Base-by-base conservation (phyloP, 2,329 filamentous ascomycete genomes). In the Fusarium nurragi region DNA sequence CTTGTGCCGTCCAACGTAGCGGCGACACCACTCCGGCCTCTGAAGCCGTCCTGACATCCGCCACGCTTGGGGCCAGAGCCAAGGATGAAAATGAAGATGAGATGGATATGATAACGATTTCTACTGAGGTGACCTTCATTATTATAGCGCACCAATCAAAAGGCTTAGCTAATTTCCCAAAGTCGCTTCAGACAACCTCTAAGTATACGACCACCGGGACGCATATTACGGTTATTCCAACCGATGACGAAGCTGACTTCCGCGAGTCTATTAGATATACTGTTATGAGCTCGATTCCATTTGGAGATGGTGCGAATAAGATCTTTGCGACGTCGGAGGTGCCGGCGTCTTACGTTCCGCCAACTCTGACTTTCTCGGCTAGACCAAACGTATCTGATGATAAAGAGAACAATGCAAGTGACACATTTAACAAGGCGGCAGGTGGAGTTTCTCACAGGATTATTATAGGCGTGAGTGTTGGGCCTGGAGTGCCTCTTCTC, bases 401-500 rank as follows among this genome's bases (percentile, higher is more conserved):
- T 6, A 60, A 28, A 6, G 38, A 53, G 2, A 59, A 70, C 75
- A 13, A 19, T n/a, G 7, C 14, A 1, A 1, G 16, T n/a, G n/a
- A 2, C 2, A 21, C 2, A 13, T 14, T 4, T 1, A 54, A 75
- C 6, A 73, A 68, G 0, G 60, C 71, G 26, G 71, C 73, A 2
- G 56, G 71, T 2, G 78, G 80, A 0, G 76, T 79, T 4, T 76
- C 75, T n/a, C 82, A 79, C 26, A 78, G 78, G 21, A 50, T 84
- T 30, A 80, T 85, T 40, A 75, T 85, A 23, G 83, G 84, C 5
- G 68, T 84, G 2, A 78, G 77, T 37, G 77, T 85, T 2, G 83
- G 83, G 1, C 47, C 82, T 11, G 81, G 80, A 2, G 71, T 81
- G 0, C 77, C 80, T 0, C 64, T 78, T 4, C 21, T 84, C 4